Evolutionary conservation across 2,329 filamentous ascomycete genomes (phyloP), one percentile per base, ranked within the genome.

Genomic region (Monosporascus cannonballus): DNA sequence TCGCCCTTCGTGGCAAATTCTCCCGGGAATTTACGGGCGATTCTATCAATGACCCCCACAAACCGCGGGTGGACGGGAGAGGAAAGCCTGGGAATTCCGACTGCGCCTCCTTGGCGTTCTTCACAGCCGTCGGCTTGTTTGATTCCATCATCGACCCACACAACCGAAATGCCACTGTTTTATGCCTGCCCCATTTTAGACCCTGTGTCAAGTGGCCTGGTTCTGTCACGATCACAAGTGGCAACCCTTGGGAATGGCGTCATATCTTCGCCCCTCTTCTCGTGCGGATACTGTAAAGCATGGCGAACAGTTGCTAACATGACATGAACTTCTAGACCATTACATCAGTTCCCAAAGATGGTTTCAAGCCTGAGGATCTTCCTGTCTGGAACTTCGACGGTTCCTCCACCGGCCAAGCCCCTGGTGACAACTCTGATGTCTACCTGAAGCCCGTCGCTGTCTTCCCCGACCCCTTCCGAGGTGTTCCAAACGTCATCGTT

Each of bases 361-460:
- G 59, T 38, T 78, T 78, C 72, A 74, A 70, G 56, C 71, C 76
- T 25, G 72, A 76, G 51, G 75, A 80, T 50, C 76, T 81, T 48
- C 77, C 79, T 51, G 74, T 76, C 59, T 79, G 76, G 76, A 79
- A 79, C 71, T 79, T 79, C 51, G 76, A 79, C 52, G 93, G 93
- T 68, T 96, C 90, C 53, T 96, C 91, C 15, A 96, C 91, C 62
- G 86, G 82, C 63, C 93, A 97, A 76, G 93, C 93, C 48, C 90
- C 90, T 41, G 91, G 92, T 66, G 89, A 95, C 74, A 94, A 97
- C 84, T 96, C 90, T 47, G 93, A 97, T 75, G 89, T 96, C 79
- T 96, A 96, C 83, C 89, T 97, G 64, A 87, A 90, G 69, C 92
- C 92, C 54, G 84, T 89, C 58, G 90, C 91, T 64, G 85, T 92